Base-by-base conservation (phyloP, 2,329 filamentous ascomycete species). In the Myriosclerotinia curreyana region DNA sequence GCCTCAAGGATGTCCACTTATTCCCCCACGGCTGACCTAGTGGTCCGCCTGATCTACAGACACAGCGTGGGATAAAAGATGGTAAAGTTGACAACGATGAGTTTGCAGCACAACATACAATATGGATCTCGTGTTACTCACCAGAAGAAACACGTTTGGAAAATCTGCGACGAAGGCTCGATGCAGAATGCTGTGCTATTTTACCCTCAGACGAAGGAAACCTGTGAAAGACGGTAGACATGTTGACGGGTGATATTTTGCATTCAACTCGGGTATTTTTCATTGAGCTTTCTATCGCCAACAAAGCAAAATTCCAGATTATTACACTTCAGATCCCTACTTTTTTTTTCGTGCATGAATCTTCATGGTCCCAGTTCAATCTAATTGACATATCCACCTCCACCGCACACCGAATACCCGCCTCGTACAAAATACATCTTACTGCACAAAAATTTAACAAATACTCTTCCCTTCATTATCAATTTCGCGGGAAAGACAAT, bases 41-140 rank as follows among this genome's bases (percentile, higher is more conserved):
- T 34, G 42, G 31, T 48, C 42, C 55, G 48, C 48, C 28, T 59
- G 28, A 59, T 59, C 55, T 59, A 59, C n/a, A 59, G 34, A 22
- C 42, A 59, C 42, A 59, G 42, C 55, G 55, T 59, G 42, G 42
- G 31, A 48, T 59, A 12, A 48, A 48, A 59, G 55, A 49, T 59
- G 55, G 55, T 59, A 59, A 59, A 59, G 31, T 59, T 59, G n/a
- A 59, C 42, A 59, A 25, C 55, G 55, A 59, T 59, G 55, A 48
- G 20, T 36, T 22, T 62, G n/a, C 31, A 44, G 20, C n/a, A 44
- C 49, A n/a, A 11, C 7, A 62, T 22, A 55, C 17, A 46, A 5
- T 53, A 48, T 55, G 50, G 34, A 52, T 60, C 58, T 51, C 34
- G 58, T 60, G 34, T 31, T 15, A 60, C 58, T 28, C 7, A 5